Conservation (phyloP, 495 filamentous ascomycete species). For the Hypoxylon perforatum region DNA sequence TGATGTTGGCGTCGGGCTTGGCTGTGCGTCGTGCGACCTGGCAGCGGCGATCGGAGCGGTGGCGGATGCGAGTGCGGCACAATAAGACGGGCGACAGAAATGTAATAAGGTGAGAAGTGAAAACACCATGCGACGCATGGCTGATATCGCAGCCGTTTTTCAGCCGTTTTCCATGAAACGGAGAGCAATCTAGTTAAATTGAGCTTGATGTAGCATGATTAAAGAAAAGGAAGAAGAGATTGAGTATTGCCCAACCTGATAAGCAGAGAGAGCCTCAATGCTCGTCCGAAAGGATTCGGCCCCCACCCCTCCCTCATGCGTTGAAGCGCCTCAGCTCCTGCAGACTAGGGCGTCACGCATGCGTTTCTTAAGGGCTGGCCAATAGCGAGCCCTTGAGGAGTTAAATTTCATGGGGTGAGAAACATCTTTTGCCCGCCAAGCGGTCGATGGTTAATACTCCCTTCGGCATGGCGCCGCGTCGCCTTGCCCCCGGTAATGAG, state of each 20-base stretch:
- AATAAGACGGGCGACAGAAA: neutral
- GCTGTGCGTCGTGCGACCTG: slow-evolving; percentile 21
- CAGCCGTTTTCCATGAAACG: neutral
- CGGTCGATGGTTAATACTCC: no score
- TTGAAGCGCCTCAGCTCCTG: neutral
- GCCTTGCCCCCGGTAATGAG: no score
- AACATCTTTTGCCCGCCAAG: no score
- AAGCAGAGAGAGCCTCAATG: neutral
- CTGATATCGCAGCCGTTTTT: no score
- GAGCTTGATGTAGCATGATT: neutral
- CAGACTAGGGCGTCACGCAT: neutral
- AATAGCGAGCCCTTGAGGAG: no score
- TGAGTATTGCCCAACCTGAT: neutral
- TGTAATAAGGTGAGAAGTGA: neutral
- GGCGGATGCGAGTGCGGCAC: neutral
- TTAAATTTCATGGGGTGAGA: no score
- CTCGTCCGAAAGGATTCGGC: neutral
- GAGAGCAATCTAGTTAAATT: neutral
- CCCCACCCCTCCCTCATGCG: neutral
- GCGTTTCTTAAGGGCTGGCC: neutral
- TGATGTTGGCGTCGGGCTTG: neutral
- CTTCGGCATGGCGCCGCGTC: no score
- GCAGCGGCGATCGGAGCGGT: slow-evolving; percentile 55
- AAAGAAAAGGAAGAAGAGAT: neutral
- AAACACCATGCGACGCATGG: neutral